phyloP scores from a whole-genome alignment of 805 yeast species.

The Lipomyces chichibuensis region DNA sequence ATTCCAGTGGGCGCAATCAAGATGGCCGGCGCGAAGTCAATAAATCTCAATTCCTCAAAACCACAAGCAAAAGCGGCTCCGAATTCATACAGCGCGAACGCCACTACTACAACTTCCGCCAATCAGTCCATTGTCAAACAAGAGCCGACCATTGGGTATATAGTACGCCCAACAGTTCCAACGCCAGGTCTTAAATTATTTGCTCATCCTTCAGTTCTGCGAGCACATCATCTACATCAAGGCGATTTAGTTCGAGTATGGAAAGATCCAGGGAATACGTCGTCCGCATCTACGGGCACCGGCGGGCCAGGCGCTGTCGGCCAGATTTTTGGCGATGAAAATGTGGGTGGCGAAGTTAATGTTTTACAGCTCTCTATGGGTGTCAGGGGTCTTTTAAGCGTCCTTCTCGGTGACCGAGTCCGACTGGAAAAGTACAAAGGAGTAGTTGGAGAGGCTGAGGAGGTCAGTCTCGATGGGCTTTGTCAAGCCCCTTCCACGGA shows the following conservation, averaged over 20 bases:
- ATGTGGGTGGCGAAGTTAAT: constrained; percentile 10
- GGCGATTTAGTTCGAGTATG: constrained; percentile 29
- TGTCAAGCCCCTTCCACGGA: constrained; percentile 20
- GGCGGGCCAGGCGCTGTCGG: constrained; percentile 16
- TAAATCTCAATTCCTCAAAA: constrained; percentile 17
- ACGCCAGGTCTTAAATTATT: constrained; percentile 16
- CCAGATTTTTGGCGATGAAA: constrained; percentile 17
- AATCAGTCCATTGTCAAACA: constrained; percentile 4
- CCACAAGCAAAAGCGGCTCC: constrained; percentile 9
- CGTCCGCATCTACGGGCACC: constrained; percentile 5
- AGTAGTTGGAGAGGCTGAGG: constrained; percentile 51
- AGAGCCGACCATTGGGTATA: constrained; percentile 23
- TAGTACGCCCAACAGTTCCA: constrained; percentile 30
- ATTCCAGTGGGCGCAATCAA: background rate
- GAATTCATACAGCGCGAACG: constrained; percentile 2
- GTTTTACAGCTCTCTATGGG: constrained; percentile 39
- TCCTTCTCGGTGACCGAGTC: constrained; percentile 57
- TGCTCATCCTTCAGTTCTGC: constrained; percentile 22
- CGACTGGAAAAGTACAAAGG: constrained; percentile 54
- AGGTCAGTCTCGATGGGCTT: constrained; percentile 40
- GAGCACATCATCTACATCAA: constrained; percentile 12
- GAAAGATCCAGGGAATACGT: constrained; percentile 8
- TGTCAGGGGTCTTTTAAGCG: constrained; percentile 49
- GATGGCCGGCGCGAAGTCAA: constrained; percentile 24
- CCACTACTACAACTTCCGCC: background rate